Conservation (phyloP, 176 grass and related monocot species). For the Avena atlantica region DNA sequence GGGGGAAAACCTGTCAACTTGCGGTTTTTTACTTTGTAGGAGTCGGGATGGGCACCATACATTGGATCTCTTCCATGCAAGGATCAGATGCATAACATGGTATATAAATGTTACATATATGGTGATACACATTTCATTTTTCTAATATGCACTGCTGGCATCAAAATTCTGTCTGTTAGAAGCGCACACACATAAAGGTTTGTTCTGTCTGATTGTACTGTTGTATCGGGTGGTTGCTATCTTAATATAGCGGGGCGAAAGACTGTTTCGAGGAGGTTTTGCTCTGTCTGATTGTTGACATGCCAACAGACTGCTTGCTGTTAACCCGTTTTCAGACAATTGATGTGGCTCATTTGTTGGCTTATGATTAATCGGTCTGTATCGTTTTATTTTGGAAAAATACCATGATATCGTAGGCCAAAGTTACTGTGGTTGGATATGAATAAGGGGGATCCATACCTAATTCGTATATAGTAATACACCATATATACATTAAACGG, state of each 20-base stretch:
- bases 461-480: background rate
- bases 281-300: background rate
- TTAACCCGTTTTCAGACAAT: background rate
- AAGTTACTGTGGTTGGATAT: background rate
- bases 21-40: constrained; percentile 39
- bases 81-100: constrained; percentile 71
- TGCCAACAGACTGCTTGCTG: background rate
- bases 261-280: background rate
- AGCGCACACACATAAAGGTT: no score
- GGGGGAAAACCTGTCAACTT: background rate
- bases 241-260: no score
- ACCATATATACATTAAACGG: background rate
- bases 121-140: background rate
- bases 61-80: constrained; percentile 49
- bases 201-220: no score
- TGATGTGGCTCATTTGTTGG: background rate
- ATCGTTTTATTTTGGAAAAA: background rate
- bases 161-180: background rate
- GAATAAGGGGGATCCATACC: background rate
- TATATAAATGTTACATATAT: background rate
- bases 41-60: constrained; percentile 57
- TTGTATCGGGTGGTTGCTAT: no score
- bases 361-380: no score
- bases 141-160: background rate
- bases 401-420: background rate